phyloP scores from a whole-genome alignment of 2,329 filamentous ascomycete genomes.

The Capronia epimyces region DNA sequence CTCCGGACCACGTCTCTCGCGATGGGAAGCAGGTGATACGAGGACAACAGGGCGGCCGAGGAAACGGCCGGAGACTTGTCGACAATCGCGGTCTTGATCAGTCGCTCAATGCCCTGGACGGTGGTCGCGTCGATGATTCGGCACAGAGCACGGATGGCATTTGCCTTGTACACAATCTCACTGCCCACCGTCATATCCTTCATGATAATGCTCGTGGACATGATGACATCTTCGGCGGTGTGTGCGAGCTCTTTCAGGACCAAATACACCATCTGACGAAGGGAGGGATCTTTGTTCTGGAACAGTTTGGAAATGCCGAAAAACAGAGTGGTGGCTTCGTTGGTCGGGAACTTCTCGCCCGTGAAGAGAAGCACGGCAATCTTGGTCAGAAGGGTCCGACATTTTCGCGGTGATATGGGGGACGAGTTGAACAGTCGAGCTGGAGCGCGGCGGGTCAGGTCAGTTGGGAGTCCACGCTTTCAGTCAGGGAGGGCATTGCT shows the following conservation, averaged over 20 bases:
- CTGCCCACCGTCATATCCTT: conserved; percentile 96
- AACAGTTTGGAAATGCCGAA: conserved; percentile 99
- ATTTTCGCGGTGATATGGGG: conserved; percentile 93
- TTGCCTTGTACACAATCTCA: conserved; percentile 87
- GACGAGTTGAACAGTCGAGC: conserved; percentile 97
- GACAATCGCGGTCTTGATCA: conserved; percentile 98
- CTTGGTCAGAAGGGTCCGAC: conserved; percentile 94
- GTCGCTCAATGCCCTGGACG: conserved; percentile 93
- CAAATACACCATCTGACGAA: conserved; percentile 98
- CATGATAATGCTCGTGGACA: conserved; percentile 99
- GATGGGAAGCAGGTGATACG: conserved; percentile 94
- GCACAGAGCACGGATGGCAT: conserved; percentile 91
- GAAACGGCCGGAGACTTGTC: conserved; percentile 98
- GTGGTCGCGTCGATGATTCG: conserved; percentile 95
- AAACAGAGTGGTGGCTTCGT: conserved; percentile 96
- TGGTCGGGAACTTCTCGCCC: conserved; percentile 91
- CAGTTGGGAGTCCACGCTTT: no score
- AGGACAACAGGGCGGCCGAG: conserved; percentile 90
- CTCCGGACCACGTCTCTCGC: conserved; percentile 90
- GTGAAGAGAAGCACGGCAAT: conserved; percentile 94
- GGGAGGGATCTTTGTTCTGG: conserved; percentile 96
- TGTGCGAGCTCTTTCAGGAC: conserved; percentile 95
- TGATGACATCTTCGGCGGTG: conserved; percentile 97
- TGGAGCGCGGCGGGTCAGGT: conserved; percentile 46
- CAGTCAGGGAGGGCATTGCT: conserved; percentile 21